Percentiles rank a stretch among this genome's conserved stretches.
phyloP scores from a whole-genome alignment of 768 basidiomycete species.

The Solioccasus polychromus region DNA sequence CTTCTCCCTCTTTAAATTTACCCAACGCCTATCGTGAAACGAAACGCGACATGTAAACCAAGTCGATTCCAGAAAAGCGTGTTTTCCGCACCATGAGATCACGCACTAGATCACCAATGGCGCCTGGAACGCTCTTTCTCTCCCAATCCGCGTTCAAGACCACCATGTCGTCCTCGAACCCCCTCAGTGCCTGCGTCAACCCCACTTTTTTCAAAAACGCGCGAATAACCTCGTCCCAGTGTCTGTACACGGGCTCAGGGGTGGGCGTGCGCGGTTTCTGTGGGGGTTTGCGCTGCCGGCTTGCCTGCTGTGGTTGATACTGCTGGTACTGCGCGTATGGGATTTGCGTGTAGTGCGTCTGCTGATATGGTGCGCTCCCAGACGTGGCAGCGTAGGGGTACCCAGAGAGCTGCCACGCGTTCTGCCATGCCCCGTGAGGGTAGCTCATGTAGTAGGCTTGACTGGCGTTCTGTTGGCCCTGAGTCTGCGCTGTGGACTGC shows the following conservation, averaged over 20 bases:
- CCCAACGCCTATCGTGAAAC: slow-evolving; percentile 26
- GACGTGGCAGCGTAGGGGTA: slow-evolving; percentile 31
- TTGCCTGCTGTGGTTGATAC: slow-evolving; percentile 25
- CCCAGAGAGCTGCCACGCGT: slow-evolving; percentile 33
- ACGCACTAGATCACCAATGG: slow-evolving; percentile 49
- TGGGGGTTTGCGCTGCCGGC: slow-evolving; percentile 30
- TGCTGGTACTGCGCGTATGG: slow-evolving; percentile 35
- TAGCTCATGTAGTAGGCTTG: slow-evolving; percentile 35
- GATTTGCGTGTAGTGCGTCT: slow-evolving; percentile 33
- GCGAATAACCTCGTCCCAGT: slow-evolving; percentile 61
- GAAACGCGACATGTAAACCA: background rate
- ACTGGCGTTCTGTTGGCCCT: slow-evolving; percentile 25
- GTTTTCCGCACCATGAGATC: slow-evolving; percentile 46
- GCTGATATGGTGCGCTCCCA: slow-evolving; percentile 31
- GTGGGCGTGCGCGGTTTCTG: slow-evolving; percentile 31
- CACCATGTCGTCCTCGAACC: slow-evolving; percentile 69
- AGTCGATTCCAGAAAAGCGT: background rate
- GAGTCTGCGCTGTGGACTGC: slow-evolving; percentile 17
- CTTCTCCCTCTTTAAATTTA: slow-evolving; percentile 28
- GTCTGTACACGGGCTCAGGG: slow-evolving; percentile 45
- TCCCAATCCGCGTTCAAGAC: slow-evolving; percentile 70
- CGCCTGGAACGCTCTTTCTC: slow-evolving; percentile 49
- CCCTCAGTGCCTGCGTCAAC: slow-evolving; percentile 55
- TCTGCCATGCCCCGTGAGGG: slow-evolving; percentile 32
- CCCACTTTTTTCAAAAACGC: slow-evolving; percentile 54